Base-by-base conservation (phyloP, 169 alveolate species). In the Plasmodium falciparum region DNA sequence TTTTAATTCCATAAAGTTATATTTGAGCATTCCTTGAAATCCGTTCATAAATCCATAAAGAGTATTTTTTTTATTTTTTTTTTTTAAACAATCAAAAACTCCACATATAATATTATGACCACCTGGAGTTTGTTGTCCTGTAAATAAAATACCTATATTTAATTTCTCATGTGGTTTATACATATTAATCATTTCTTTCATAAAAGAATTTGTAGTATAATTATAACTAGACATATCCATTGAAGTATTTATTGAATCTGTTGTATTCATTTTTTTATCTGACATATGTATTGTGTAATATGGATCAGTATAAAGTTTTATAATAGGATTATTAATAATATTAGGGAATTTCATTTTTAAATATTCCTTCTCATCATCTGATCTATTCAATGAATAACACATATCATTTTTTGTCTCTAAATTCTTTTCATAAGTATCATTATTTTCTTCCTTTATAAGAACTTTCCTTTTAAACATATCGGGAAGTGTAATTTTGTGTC, bases 101-200 rank as follows among this genome's bases (percentile, higher is more conserved):
- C 99, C 99, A 9, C 97, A 94, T 50, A 98, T 96, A 39, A 98
- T 99, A 88, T 98, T 98, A 91, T 98, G 99, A 0, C 99, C 99
- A 45, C 99, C 99, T 1, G 99, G 98, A 17, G 99, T 99, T 89
- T 97, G 98, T 11, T 99, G 99, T 24, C 99, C 99, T 49, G 98
- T 93, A n/a, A 98, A 95, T 5, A 98, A 98, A 26, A 96, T 96
- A 24, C 99, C 99, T 9, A 97, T 0, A 26, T 78, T 63, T 66
- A 65, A 15, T 17, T 24, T 78, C 7, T 65, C 78, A n/a, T 58
- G 78, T n/a, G 54, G 22, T 6, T 22, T 50, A 58, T 59, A 50
- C 26, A 66, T 50, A 20, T 78, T 24, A 7, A 65, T 20, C 75
- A 78, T 26, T 26, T 78, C 89, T 70, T 59, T 66, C 6, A 50